phyloP scores from a whole-genome alignment of 2,329 filamentous ascomycete genomes.

The Monilinia vaccinii-corymbosi region DNA sequence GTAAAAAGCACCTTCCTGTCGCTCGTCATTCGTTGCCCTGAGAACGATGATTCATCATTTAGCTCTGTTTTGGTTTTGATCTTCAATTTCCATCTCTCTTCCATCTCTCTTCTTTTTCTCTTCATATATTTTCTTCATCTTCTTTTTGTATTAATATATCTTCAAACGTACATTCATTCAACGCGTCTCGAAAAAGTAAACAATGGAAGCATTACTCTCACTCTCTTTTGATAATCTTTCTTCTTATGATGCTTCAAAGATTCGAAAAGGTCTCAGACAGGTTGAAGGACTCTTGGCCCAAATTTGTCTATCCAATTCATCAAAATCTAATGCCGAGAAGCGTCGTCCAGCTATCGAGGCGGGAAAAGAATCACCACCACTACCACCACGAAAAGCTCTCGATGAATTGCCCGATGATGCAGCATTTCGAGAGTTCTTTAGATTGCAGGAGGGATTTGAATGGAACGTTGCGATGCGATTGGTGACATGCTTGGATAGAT shows the following conservation, averaged over 20 bases:
- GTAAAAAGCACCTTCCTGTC: conserved; percentile 2
- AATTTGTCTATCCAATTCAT: conserved; percentile 66
- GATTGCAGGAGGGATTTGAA: conserved; percentile 92
- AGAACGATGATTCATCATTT: background rate
- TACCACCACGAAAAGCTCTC: conserved; percentile 48
- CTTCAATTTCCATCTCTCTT: too few relatives aligned
- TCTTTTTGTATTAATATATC: conserved; percentile 14
- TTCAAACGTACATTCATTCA: too few relatives aligned
- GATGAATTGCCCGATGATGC: conserved; percentile 68
- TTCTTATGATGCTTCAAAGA: conserved; percentile 80
- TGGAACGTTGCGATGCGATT: conserved; percentile 91
- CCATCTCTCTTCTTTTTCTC: conserved; percentile 1
- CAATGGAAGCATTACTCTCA: conserved; percentile 85
- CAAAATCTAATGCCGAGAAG: conserved; percentile 17
- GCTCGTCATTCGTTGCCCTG: background rate
- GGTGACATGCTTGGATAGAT: conserved; percentile 74
- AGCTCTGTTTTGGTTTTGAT: background rate
- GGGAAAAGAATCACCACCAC: conserved; percentile 26
- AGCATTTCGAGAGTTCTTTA: conserved; percentile 92
- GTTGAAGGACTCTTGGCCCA: conserved; percentile 90
- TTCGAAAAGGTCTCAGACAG: conserved; percentile 87
- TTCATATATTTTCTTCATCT: conserved; percentile 12
- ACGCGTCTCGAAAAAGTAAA: conserved; percentile 12
- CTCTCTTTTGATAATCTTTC: conserved; percentile 82
- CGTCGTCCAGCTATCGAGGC: conserved; percentile 31